phyloP scores from a whole-genome alignment of 805 yeast genomes.

The Ogataea zsoltii region DNA sequence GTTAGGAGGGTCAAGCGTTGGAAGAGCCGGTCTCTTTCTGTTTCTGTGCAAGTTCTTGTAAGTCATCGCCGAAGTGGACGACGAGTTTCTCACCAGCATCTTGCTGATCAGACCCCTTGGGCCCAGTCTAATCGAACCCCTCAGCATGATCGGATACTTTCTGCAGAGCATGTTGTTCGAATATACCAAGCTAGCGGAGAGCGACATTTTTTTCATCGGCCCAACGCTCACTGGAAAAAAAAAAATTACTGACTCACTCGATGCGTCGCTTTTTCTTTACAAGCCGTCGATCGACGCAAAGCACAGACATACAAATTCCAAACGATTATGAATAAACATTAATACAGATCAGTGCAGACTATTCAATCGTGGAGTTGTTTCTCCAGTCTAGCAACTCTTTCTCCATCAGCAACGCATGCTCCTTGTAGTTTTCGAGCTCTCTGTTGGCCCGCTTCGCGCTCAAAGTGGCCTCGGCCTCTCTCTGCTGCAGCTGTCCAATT shows the following conservation, averaged over 20 bases:
- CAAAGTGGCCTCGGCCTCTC: slow-evolving; percentile 46
- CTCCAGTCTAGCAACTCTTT: slow-evolving; percentile 61
- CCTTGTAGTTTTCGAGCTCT: slow-evolving; percentile 56
- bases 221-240: not conserved
- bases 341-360: not conserved
- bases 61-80: slow-evolving; percentile 91
- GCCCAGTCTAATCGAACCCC: slow-evolving; percentile 13
- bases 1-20: slow-evolving; percentile 87
- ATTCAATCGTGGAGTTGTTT: slow-evolving; percentile 15
- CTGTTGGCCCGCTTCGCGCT: slow-evolving; percentile 51
- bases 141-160: slow-evolving; percentile 14
- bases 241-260: not conserved
- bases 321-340: not conserved
- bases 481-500: slow-evolving; percentile 43
- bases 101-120: slow-evolving; percentile 14
- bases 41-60: slow-evolving; percentile 90
- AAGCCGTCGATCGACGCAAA: not conserved
- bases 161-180: too few species aligned
- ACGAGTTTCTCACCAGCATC: slow-evolving; percentile 32
- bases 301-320: too few species aligned
- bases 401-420: slow-evolving; percentile 51
- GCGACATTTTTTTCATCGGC: not conserved
- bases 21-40: slow-evolving; percentile 84
- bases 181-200: not conserved
- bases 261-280: not conserved